These are phyloP conservation scores for Leucaena leucocephala DNA, from an alignment of 306 rosid genomes.

Conservation along the genomic window DNA sequence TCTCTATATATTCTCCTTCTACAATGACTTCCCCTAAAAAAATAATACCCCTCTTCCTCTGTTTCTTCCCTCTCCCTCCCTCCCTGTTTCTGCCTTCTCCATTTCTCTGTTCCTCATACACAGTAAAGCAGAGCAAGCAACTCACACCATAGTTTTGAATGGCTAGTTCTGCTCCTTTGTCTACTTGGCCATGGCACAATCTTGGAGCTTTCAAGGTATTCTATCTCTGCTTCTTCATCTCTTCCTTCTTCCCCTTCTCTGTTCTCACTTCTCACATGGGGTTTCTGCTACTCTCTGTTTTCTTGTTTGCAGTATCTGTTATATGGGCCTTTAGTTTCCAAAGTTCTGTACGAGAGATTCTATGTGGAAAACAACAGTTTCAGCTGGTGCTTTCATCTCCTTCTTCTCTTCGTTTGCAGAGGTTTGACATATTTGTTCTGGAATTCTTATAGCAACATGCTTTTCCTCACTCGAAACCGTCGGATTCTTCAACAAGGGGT, in stretches of 20 bases:
- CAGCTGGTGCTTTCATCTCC: conserved; percentile 70
- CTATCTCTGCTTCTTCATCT: background rate
- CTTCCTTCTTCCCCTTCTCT: background rate
- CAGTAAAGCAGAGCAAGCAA: background rate
- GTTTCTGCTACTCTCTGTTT: background rate
- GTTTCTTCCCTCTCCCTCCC: background rate
- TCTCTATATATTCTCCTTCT: background rate
- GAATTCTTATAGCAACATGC: conserved; percentile 44
- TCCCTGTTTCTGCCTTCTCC: background rate
- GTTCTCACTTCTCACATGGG: background rate
- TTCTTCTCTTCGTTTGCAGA: conserved; percentile 46
- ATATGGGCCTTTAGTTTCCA: conserved; percentile 68
- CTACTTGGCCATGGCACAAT: conserved; percentile 92
- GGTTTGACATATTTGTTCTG: conserved; percentile 34
- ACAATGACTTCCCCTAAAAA: background rate
- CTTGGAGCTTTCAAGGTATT: conserved; percentile 70
- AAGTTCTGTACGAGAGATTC: conserved; percentile 50
- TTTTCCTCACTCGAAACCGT: conserved; percentile 48
- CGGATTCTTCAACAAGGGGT: conserved; percentile 49
- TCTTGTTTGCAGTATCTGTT: conserved; percentile 56
- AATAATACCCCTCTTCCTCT: background rate
- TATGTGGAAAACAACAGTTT: conserved; percentile 45
- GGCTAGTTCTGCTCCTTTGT: conserved; percentile 63
- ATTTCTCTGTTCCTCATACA: background rate
- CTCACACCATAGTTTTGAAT: conserved; percentile 25